Evolutionary conservation across 495 filamentous ascomycete species (phyloP), one percentile per base, ranked within the genome.

Genomic region (Aspergillus wentii): DNA sequence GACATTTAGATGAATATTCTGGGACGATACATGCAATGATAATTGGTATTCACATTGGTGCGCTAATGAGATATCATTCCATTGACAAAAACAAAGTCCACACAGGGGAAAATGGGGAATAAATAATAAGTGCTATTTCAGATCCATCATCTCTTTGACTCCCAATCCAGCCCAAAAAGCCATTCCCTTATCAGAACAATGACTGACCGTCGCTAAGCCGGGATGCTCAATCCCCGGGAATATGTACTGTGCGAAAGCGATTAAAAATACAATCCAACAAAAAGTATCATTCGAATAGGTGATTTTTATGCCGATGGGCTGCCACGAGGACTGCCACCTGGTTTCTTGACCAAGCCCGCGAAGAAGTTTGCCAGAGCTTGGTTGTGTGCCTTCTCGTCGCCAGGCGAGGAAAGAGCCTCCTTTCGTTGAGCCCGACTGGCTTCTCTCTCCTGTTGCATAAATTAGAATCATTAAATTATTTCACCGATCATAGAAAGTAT

Each of bases 301-400:
- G 8, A 17, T 13, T 16, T 25, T 57, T 49, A 69, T 35, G 56
- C 46, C 28, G 65, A 68, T 2, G 64, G 62, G 35, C 64, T 68
- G 17, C 62, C 61, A 25, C 68, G 68, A 22, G 68, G 64, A 43
- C 64, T 69, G 22, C 54, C 46, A 16, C 57, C 52, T 21, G 64
- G 65, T 41, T 76, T 82, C 50, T 80, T 84, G 48, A 84, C 76
- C 17, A 86, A 59, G 1, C 72, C 73, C 6, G 69, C 72, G 46
- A 87, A 87, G 64, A 86, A 87, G 35, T 71, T 76, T 8, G 76
- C 78, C 41, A 86, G 49, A 7, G 74, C 74, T 52, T 87, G 81
- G 43, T 82, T 83, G 46, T 85, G 74, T 9, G 70, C 64, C 53
- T 82, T 83, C 26, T 72, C 69, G 41, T 80, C 79, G 5, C 61